Evolutionary conservation across 2,329 filamentous ascomycete species (phyloP).

Genomic region (Seiridium unicorne): DNA sequence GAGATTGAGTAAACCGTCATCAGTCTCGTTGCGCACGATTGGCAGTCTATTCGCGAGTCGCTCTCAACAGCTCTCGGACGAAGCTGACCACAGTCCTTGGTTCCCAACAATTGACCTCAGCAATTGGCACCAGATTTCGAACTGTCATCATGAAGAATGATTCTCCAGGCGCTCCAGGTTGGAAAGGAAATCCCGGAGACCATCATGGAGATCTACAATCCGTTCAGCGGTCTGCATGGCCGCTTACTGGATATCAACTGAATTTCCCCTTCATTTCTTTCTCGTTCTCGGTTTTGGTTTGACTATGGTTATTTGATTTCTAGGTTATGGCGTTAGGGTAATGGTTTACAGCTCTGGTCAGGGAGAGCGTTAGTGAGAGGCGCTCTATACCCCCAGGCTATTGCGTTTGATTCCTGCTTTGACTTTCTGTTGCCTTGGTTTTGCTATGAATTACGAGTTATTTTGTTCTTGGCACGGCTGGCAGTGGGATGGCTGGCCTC

Average conservation of each 20-base stretch:
- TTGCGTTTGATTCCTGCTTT: not conserved
- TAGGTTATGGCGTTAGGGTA: not conserved
- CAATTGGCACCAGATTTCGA: too few species aligned
- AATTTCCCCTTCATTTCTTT: not conserved
- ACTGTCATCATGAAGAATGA: too few species aligned
- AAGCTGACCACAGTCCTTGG: not conserved
- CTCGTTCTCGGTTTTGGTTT: not conserved
- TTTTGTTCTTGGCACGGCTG: not conserved
- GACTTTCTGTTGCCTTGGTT: not conserved
- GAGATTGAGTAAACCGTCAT: constrained; percentile 46
- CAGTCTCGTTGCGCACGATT: not conserved
- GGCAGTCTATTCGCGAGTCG: not conserved
- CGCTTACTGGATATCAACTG: not conserved
- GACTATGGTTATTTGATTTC: not conserved
- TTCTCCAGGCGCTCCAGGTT: too few species aligned
- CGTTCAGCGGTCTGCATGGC: not conserved
- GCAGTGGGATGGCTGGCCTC: not conserved
- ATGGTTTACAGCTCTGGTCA: not conserved
- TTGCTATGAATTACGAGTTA: not conserved
- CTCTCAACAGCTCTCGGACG: not conserved
- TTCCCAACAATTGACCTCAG: too few species aligned
- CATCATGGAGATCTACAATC: not conserved
- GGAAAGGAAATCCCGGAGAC: too few species aligned
- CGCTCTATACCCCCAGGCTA: constrained; percentile 7
- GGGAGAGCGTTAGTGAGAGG: constrained; percentile 11